Base-by-base conservation (phyloP, 164 flowering plant genomes). In the Stephania yunnanensis region DNA sequence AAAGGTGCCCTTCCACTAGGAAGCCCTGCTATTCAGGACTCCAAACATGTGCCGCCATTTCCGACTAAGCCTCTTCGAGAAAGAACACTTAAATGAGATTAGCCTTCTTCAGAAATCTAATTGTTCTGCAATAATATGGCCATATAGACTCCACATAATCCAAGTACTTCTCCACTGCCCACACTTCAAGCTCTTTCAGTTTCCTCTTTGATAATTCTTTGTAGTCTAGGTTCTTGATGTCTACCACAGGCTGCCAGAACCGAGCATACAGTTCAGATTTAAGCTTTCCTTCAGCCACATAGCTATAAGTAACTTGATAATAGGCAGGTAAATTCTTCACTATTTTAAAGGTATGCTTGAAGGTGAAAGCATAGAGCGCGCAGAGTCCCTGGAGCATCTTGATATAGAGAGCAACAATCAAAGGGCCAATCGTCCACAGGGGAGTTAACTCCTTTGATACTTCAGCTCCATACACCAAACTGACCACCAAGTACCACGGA, bases 361-460 rank as follows among this genome's bases (percentile, higher is more conserved):
- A 87, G 87, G 73, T 81, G 83, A 88, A 92, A 36, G 84, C 80
- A 73, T 92, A 95, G 66, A 92, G 87, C 42, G 87, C 80, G 73
- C 78, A 83, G 74, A 95, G 69, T 42, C 83, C 83, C 44, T 68
- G 84, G n/a, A 92, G 44, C 82, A 91, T 77, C 82, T 88, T 90
- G 69, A 92, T 72, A 75, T 95, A 88, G 74, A 95, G 84, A 74
- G 93, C 91, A 71, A 84, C 82, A 75, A 89, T 73, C 48, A 91
- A 52, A 30, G 99, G 99, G 12, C 98, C 99, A 10, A 91, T 10
- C 15, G 91, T 74, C 98, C 97, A 95, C 74, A 95, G 76, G 61
- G 98, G 98, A 11, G 85, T 86, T 81, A 95, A 77, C 80, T 92
- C 98, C 84, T 86, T 92, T 1, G 92, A 83, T 73, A 95, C 97